Percentiles rank a stretch among this genome's conserved stretches.
Conservation (phyloP, 768 basidiomycete genomes). For the Cytidiella melzeri region DNA sequence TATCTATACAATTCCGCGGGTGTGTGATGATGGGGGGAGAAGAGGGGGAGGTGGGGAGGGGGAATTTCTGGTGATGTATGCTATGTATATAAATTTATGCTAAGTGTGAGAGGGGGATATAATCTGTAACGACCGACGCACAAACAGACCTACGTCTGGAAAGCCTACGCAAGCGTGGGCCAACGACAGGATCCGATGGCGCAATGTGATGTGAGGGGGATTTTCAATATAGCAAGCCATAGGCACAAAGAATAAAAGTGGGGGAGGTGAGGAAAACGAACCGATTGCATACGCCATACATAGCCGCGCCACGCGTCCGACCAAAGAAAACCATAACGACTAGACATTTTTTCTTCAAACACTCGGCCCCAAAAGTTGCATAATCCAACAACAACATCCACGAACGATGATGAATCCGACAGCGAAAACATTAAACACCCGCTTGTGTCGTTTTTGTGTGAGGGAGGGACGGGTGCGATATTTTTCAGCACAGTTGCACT, state of each 20-base stretch:
- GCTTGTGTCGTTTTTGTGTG: not conserved
- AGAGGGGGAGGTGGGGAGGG: not conserved
- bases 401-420: not conserved
- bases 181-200: not conserved
- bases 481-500: slow-evolving; percentile 55
- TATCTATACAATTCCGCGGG: not conserved
- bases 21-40: not conserved
- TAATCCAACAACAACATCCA: not conserved
- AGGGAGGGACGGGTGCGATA: not conserved
- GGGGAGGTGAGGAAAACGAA: not conserved
- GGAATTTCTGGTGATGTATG: not conserved
- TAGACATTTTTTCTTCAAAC: too few species aligned
- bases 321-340: not conserved
- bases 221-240: not conserved
- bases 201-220: not conserved
- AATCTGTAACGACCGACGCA: not conserved
- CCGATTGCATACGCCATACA: not conserved
- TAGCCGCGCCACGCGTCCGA: not conserved
- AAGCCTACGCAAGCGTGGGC: not conserved
- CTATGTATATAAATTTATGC: not conserved
- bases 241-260: not conserved
- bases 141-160: not conserved
- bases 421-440: not conserved
- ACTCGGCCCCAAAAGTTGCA: not conserved
- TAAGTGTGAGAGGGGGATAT: not conserved